Conservation (phyloP, 2,329 filamentous ascomycete species). For the Lachnellula subtilissima region DNA sequence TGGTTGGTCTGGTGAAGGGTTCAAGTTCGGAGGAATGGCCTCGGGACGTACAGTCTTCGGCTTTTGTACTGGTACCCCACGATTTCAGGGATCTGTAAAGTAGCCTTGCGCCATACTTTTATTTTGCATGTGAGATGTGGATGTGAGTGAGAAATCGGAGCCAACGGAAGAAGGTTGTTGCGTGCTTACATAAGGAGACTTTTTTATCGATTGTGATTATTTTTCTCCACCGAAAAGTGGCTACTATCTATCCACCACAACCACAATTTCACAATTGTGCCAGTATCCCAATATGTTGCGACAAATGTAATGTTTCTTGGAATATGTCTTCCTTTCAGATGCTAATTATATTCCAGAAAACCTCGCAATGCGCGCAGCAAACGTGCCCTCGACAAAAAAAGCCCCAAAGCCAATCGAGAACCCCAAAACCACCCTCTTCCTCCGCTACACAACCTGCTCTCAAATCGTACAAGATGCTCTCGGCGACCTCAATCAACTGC, state of each 20-base stretch:
- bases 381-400: slow-evolving; percentile 84
- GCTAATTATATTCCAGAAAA: slow-evolving; percentile 42
- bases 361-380: slow-evolving; percentile 84
- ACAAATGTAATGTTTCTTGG: slow-evolving; percentile 28
- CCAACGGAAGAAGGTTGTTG: background rate
- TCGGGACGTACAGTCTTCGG: slow-evolving; percentile 5
- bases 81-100: slow-evolving; percentile 13
- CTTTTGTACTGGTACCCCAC: slow-evolving; percentile 11
- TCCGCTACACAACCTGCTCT: slow-evolving; percentile 81
- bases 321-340: background rate
- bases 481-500: slow-evolving; percentile 78
- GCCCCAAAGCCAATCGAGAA: slow-evolving; percentile 87
- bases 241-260: slow-evolving; percentile 1
- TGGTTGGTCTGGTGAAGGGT: background rate
- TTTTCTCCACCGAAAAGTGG: slow-evolving; percentile 9
- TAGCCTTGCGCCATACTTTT: background rate
- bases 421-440: slow-evolving; percentile 82
- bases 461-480: slow-evolving; percentile 78
- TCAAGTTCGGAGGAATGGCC: slow-evolving; percentile 11
- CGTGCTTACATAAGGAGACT: too few species aligned
- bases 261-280: slow-evolving; percentile 8
- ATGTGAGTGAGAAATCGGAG: background rate
- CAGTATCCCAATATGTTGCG: slow-evolving; percentile 30
- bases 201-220: slow-evolving; percentile 19
- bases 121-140: background rate